A percentile compares a stretch with the other conserved stretches of the same genome.
These are phyloP conservation scores for Venturia nashicola DNA, from an alignment of 2,329 filamentous ascomycete species.

Conservation along the genomic window DNA sequence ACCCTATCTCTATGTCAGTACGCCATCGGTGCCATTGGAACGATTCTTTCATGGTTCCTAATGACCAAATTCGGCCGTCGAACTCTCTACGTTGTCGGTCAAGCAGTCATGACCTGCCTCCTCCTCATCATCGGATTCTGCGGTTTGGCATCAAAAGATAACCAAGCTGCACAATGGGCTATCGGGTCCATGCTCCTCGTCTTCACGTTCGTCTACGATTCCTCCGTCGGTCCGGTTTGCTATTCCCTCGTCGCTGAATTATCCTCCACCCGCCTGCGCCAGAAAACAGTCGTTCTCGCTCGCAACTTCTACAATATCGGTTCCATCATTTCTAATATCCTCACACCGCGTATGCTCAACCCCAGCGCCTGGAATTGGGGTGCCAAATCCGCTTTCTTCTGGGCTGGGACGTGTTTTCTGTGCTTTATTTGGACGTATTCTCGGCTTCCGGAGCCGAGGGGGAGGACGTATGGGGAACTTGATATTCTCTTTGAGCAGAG, in stretches of 20 bases:
- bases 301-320: conserved; percentile 69
- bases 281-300: conserved; percentile 83
- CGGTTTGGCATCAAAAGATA: conserved; percentile 42
- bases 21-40: conserved; percentile 63
- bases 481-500: conserved; percentile 71
- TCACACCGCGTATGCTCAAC: conserved; percentile 91
- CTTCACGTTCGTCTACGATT: conserved; percentile 74
- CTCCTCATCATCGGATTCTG: conserved; percentile 76
- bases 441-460: conserved; percentile 66
- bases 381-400: conserved; percentile 81
- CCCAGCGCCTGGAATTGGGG: conserved; percentile 77
- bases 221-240: conserved; percentile 78
- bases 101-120: conserved; percentile 47
- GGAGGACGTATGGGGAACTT: conserved; percentile 74
- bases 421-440: conserved; percentile 77
- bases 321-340: conserved; percentile 65
- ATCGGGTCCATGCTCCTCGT: conserved; percentile 33
- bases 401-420: conserved; percentile 67
- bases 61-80: conserved; percentile 67
- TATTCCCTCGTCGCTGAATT: conserved; percentile 82
- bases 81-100: conserved; percentile 62
- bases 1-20: conserved; percentile 44
- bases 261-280: conserved; percentile 69
- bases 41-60: conserved; percentile 69
- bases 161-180: conserved; percentile 34